A percentile compares a stretch with the other conserved stretches of the same genome.
These are phyloP conservation scores for Fomitopsis pulvina DNA, from an alignment of 768 basidiomycete genomes.

Conservation along the genomic window DNA sequence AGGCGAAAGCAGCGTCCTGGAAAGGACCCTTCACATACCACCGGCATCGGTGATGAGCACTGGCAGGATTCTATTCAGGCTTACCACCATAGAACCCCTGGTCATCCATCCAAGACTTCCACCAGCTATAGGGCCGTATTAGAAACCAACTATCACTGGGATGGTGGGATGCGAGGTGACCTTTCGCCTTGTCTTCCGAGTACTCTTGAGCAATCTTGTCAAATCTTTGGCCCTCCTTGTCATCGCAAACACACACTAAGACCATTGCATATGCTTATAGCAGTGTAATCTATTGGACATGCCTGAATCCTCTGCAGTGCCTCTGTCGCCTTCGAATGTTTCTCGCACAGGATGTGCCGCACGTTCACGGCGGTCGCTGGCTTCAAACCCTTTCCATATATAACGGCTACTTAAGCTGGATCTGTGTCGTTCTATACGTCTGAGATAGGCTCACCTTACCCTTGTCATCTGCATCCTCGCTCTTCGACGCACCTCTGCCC, in stretches of 20 bases:
- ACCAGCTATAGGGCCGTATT: slow-evolving; percentile 44
- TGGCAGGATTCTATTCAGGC: slow-evolving; percentile 17
- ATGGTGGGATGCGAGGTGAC: slow-evolving; percentile 26
- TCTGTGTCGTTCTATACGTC: not conserved
- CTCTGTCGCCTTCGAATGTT: slow-evolving; percentile 73
- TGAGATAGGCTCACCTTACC: slow-evolving; percentile 1
- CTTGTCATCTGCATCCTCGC: slow-evolving; percentile 10
- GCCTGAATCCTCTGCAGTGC: slow-evolving; percentile 79
- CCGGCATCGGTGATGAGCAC: too few species aligned
- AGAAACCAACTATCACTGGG: not conserved
- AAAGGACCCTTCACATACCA: slow-evolving; percentile 46
- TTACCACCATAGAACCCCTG: slow-evolving; percentile 78
- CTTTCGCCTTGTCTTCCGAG: slow-evolving; percentile 88
- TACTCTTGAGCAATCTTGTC: slow-evolving; percentile 89
- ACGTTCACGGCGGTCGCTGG: slow-evolving; percentile 80
- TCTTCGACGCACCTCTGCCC: slow-evolving; percentile 9
- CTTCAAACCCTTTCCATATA: slow-evolving; percentile 58
- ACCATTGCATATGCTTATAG: not conserved
- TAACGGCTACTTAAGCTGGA: not conserved
- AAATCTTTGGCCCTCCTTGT: slow-evolving; percentile 71
- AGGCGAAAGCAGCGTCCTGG: slow-evolving; percentile 83
- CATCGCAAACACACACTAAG: not conserved
- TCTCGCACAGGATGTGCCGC: slow-evolving; percentile 84
- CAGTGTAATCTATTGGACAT: slow-evolving; percentile 8
- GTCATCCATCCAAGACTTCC: slow-evolving; percentile 86